These are phyloP conservation scores for Lentinula raphanica DNA, from an alignment of 768 basidiomycete genomes.

Conservation along the genomic window DNA sequence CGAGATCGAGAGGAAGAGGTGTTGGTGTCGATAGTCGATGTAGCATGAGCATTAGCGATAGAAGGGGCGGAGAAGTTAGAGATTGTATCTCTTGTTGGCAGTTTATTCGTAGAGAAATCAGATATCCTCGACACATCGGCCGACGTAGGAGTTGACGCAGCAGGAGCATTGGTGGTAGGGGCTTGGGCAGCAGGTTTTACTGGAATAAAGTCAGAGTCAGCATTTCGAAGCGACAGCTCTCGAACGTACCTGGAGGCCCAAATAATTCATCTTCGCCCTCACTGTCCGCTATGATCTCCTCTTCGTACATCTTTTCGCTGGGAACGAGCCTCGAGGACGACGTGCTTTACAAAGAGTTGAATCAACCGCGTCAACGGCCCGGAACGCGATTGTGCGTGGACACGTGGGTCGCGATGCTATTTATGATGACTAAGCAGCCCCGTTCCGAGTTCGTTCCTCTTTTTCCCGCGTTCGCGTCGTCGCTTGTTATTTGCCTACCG, in stretches of 20 bases:
- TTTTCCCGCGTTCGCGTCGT: slow-evolving; percentile 1
- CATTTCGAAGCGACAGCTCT: no score
- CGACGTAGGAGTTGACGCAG: not conserved
- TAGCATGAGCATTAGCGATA: not conserved
- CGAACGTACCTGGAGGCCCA: not conserved
- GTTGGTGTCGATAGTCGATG: not conserved
- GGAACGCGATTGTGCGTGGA: not conserved
- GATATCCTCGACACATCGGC: slow-evolving; percentile 11
- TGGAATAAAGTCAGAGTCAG: no score
- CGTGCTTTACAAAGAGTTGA: not conserved
- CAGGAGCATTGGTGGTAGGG: not conserved
- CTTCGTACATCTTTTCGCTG: slow-evolving; percentile 10
- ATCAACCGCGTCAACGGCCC: not conserved
- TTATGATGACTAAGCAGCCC: not conserved
- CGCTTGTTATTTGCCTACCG: not conserved
- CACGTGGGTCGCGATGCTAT: not conserved
- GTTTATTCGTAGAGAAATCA: not conserved
- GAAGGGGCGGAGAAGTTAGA: not conserved
- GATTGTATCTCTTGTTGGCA: not conserved
- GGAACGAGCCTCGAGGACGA: no score
- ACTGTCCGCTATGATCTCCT: slow-evolving; percentile 49
- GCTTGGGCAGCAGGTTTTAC: not conserved
- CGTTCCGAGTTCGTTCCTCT: no score
- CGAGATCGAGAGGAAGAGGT: not conserved
- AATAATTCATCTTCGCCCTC: slow-evolving; percentile 27